Evolutionary conservation across 2,329 filamentous ascomycete species (phyloP), one percentile per base, ranked within the genome.

Genomic region (Immersiporthe knoxdaviesiana): DNA sequence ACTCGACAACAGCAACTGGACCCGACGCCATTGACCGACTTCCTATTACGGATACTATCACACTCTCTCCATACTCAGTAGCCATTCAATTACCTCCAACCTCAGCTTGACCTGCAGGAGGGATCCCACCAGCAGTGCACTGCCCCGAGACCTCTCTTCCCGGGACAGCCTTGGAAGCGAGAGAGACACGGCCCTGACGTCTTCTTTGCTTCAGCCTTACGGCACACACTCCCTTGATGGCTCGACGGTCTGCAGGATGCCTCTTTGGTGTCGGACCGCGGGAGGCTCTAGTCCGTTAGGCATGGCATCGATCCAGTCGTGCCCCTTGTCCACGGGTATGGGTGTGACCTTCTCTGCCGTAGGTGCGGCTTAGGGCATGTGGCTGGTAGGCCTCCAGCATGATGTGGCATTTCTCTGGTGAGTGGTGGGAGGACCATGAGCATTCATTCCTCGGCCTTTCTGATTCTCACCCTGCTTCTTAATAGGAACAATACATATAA

Each of bases 321-420:
- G 18, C 8, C 3, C 18, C 18, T 10, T n/a, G n/a, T n/a, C 12
- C 18, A 59, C 18, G 32, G 30, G 35, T 11, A n/a, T n/a, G 30
- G 30, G 16, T 58, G 27, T 58, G 30, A 30, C 56, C 54, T 16
- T 27, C 27, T 18, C 27, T 58, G 32, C 18, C 32, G n/a, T 59
- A n/a, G 56, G 16, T 37, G 21, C 52, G 52, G 32, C 12, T 7
- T 16, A 6, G 6, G 32, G 18, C 2, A 5, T n/a, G 18, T 14
- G 8, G 56, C 32, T 11, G 56, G 56, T 59, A n/a, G 56, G 56
- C 56, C 56, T 59, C 56, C 56, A 21, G 56, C 56, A 59, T 35
- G 11, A 59, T n/a, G 56, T 18, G 21, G 30, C 32, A 37, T n/a
- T 5, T 12, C 11, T 21, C 21, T 21, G 32, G 21, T 59, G 32